Evolutionary conservation across 2,329 filamentous ascomycete species (phyloP).

Genomic region (Microsporum canis): DNA sequence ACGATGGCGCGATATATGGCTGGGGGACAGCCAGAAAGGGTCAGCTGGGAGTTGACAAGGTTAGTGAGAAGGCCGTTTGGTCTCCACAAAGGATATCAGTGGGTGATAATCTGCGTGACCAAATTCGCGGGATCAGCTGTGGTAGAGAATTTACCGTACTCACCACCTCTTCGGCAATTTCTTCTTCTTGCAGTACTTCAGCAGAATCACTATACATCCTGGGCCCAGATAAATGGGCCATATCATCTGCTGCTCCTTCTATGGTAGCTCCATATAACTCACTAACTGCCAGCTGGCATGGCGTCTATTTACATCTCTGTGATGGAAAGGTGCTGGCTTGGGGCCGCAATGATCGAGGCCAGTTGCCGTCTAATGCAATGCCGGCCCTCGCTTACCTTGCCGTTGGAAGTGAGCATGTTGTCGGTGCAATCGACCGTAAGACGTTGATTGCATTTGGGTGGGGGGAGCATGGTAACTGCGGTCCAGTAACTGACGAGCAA

Average conservation of each 20-base stretch:
- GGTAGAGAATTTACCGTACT: constrained; percentile 79
- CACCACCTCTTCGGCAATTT: constrained; percentile 25
- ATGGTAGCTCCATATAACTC: constrained; percentile 50
- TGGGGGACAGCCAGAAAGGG: constrained; percentile 85
- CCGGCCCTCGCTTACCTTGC: constrained; percentile 47
- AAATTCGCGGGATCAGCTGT: constrained; percentile 57
- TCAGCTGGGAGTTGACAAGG: constrained; percentile 56
- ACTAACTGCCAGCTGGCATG: constrained; percentile 71
- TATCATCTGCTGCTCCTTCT: constrained; percentile 48
- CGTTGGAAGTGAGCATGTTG: constrained; percentile 79
- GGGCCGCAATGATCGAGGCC: constrained; percentile 78
- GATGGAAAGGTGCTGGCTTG: constrained; percentile 56
- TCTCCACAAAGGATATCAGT: constrained; percentile 48
- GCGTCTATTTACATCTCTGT: constrained; percentile 56
- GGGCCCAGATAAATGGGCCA: constrained; percentile 62
- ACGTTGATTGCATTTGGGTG: constrained; percentile 82
- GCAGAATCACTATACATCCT: constrained; percentile 52
- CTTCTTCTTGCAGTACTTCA: constrained; percentile 19
- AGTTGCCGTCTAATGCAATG: constrained; percentile 55
- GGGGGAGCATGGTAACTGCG: constrained; percentile 97
- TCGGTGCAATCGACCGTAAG: constrained; percentile 55
- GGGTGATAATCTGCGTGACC: constrained; percentile 28
- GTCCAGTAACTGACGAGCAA: constrained; percentile 48
- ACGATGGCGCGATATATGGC: constrained; percentile 66
- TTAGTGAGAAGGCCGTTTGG: constrained; percentile 40